Evolutionary conservation across 2,329 filamentous ascomycete genomes (phyloP).

Genomic region (Juglanconis oblonga): DNA sequence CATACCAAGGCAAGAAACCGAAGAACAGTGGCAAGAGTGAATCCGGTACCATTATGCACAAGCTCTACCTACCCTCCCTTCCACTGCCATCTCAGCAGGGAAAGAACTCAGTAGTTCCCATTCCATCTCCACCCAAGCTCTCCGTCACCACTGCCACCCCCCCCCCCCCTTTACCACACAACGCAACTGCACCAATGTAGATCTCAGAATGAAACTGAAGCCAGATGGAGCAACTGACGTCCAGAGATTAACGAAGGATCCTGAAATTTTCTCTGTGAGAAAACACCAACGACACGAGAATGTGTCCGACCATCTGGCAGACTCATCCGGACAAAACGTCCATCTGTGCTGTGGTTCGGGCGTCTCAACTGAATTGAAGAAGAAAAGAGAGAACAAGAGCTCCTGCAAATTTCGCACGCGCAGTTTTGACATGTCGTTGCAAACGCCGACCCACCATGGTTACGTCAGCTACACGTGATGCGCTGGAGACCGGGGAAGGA

Average conservation of each 20-base stretch:
- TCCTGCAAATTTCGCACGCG: constrained; percentile 1
- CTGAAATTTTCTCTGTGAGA: constrained; percentile 41
- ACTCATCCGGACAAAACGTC: constrained; percentile 24
- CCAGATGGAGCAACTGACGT: constrained; percentile 46
- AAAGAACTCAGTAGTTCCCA: no score
- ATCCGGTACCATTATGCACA: no score
- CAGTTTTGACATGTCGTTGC: constrained; percentile 8
- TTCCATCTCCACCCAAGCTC: no score
- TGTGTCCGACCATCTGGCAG: constrained; percentile 26
- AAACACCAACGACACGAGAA: constrained; percentile 29
- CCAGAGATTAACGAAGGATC: constrained; percentile 59
- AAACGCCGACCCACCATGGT: constrained; percentile 12
- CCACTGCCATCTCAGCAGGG: no score
- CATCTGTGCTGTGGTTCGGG: constrained; percentile 32
- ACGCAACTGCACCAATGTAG: constrained; percentile 39
- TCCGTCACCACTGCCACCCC: not conserved
- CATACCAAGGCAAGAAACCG: no score
- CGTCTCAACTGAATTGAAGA: constrained; percentile 52
- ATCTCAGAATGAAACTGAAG: constrained; percentile 58
- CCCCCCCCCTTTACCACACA: not conserved
- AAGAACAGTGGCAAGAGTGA: no score
- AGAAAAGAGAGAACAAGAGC: constrained; percentile 25
- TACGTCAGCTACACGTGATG: constrained; percentile 21
- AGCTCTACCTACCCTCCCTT: no score
- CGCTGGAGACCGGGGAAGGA: constrained; percentile 17